These are phyloP conservation scores for Phytophthora macrochlamydospora DNA, from an alignment of 352 stramenopile genomes.

Conservation along the genomic window DNA sequence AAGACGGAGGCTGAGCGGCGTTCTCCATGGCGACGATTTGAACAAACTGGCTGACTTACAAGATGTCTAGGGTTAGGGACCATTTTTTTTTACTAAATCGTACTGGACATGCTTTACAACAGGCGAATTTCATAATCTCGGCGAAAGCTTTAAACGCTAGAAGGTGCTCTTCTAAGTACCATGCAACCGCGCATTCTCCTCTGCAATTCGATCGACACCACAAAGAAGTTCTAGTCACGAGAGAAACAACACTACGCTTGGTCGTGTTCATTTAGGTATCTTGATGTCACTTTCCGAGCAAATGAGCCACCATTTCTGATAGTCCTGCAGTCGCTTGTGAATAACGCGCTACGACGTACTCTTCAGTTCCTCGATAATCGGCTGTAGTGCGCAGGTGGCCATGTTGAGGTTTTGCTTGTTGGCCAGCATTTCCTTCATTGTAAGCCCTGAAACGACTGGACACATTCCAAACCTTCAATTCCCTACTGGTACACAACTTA, in stretches of 20 bases:
- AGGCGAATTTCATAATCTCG: no score
- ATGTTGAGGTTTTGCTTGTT: constrained; percentile 73
- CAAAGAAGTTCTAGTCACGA: no score
- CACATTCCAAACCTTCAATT: neutral
- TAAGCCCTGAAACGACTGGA: constrained; percentile 16
- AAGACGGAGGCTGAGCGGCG: constrained; percentile 34
- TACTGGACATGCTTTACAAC: no score
- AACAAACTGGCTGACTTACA: neutral
- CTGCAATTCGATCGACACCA: no score
- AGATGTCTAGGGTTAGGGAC: no score
- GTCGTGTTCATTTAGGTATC: constrained; percentile 27
- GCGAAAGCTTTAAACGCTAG: no score
- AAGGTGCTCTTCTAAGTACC: no score
- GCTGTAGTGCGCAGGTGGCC: constrained; percentile 60
- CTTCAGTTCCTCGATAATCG: constrained; percentile 61
- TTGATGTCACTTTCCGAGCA: constrained; percentile 75
- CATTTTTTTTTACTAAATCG: no score
- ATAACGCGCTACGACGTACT: constrained; percentile 67
- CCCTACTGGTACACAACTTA: neutral
- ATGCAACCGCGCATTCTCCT: no score
- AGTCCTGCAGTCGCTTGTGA: constrained; percentile 79
- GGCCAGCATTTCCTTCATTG: constrained; percentile 44
- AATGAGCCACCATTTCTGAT: constrained; percentile 71
- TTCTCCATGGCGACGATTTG: constrained; percentile 40
- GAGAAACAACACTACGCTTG: no score